phyloP scores from a whole-genome alignment of 164 flowering plant species.

The Buxus sempervirens region DNA sequence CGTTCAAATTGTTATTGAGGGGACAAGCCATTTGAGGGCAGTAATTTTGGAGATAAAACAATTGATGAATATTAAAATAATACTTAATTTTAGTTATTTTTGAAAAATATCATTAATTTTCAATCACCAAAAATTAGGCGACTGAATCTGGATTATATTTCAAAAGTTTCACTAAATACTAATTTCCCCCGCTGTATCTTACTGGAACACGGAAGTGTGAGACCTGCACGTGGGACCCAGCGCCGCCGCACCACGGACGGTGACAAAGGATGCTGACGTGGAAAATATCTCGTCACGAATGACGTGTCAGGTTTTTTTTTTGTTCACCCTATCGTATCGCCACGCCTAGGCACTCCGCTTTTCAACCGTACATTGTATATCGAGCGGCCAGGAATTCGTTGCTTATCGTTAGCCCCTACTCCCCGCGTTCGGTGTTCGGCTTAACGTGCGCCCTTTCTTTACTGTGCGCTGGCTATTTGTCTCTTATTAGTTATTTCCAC shows the following conservation, averaged over 20 bases:
- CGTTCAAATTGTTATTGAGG: too few relatives aligned
- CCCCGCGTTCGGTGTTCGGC: too few relatives aligned
- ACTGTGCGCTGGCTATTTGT: constrained; percentile 5
- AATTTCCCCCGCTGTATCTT: too few relatives aligned
- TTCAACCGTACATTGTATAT: background rate
- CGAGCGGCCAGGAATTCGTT: background rate
- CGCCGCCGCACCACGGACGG: constrained; percentile 31
- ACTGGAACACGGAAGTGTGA: background rate
- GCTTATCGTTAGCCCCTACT: background rate
- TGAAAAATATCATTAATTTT: too few relatives aligned
- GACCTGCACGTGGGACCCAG: constrained; percentile 15
- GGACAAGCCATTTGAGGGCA: too few relatives aligned
- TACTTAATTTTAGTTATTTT: too few relatives aligned
- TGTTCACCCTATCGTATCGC: constrained; percentile 25
- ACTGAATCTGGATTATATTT: too few relatives aligned
- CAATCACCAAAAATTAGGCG: too few relatives aligned
- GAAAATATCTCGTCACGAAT: constrained; percentile 8
- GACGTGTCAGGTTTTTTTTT: constrained; percentile 25
- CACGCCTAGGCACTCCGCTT: constrained; percentile 16
- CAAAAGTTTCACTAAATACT: too few relatives aligned
- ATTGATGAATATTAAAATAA: too few relatives aligned
- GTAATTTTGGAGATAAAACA: too few relatives aligned
- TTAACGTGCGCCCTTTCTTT: background rate
- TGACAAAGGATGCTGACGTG: constrained; percentile 32
- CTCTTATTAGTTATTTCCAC: constrained; percentile 4